Evolutionary conservation across 306 rosid species (phyloP).

Genomic region (Glycine soja): DNA sequence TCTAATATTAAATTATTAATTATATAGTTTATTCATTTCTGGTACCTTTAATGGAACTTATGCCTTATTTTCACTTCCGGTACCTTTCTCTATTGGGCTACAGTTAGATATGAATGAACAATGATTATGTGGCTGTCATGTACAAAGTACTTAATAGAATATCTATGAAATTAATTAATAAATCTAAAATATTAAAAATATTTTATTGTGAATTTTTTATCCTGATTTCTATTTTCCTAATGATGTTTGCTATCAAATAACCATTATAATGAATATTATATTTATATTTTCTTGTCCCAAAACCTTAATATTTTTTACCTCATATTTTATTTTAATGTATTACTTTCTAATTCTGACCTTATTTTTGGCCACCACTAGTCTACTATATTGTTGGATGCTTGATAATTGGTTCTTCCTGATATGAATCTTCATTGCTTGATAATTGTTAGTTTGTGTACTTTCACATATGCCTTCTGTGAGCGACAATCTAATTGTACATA

Average conservation of each 20-base stretch:
- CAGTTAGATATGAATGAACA: slow-evolving; percentile 21
- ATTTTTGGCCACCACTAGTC: too few species aligned
- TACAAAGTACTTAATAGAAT: slow-evolving; percentile 22
- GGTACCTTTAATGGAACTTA: background rate
- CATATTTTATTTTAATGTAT: too few species aligned
- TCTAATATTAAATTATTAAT: background rate
- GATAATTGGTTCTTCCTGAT: background rate
- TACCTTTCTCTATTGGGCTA: slow-evolving; percentile 9
- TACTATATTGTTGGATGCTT: slow-evolving; percentile 8
- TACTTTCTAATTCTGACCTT: too few species aligned
- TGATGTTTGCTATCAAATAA: background rate
- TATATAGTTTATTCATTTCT: slow-evolving; percentile 19
- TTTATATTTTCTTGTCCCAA: background rate
- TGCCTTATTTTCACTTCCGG: slow-evolving; percentile 7
- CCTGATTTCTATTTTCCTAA: slow-evolving; percentile 11
- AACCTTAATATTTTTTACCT: too few species aligned
- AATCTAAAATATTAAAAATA: background rate
- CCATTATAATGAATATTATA: background rate
- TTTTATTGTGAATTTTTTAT: background rate
- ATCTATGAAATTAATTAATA: background rate
- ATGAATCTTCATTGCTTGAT: too few species aligned
- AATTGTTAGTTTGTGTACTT: background rate
- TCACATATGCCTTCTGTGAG: background rate
- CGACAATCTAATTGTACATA: slow-evolving; percentile 11
- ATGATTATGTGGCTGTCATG: slow-evolving; percentile 4